Conservation (phyloP, 2,329 filamentous ascomycete genomes). For the Fusarium aywerte region DNA sequence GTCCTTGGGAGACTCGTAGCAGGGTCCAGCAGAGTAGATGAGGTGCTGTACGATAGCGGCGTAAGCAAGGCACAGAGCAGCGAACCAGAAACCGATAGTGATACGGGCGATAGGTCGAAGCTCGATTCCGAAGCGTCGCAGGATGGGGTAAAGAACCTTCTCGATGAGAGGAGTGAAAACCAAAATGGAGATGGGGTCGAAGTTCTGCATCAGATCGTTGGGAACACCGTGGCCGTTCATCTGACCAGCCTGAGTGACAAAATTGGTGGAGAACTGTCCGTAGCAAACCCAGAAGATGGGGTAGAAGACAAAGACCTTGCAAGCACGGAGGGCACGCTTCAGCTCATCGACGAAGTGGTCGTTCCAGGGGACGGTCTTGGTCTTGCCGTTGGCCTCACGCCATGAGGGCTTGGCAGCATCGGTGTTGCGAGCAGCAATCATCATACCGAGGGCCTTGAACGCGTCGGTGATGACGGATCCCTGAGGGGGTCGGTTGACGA, state of each 20-base stretch:
- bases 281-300: conserved; percentile 76
- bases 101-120: conserved; percentile 75
- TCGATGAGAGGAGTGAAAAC: conserved; percentile 75
- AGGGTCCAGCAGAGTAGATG: conserved; percentile 66
- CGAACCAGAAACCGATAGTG: conserved; percentile 69
- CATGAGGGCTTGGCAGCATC: conserved; percentile 75
- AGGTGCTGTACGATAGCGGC: conserved; percentile 68
- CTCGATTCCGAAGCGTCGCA: conserved; percentile 66
- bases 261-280: conserved; percentile 73
- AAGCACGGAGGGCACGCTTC: conserved; percentile 73
- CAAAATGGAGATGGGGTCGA: conserved; percentile 73
- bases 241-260: conserved; percentile 69
- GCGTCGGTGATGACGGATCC: conserved; percentile 73
- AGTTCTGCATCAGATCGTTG: conserved; percentile 76
- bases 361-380: conserved; percentile 66
- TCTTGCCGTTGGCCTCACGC: conserved; percentile 63
- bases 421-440: conserved; percentile 56
- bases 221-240: conserved; percentile 73
- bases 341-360: conserved; percentile 78
- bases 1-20: conserved; percentile 57
- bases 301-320: conserved; percentile 75
- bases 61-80: conserved; percentile 65
- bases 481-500: conserved; percentile 64
- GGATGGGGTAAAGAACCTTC: conserved; percentile 67
- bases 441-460: conserved; percentile 62